phyloP scores from a whole-genome alignment of 768 basidiomycete genomes.

The Tylopilus sp. region DNA sequence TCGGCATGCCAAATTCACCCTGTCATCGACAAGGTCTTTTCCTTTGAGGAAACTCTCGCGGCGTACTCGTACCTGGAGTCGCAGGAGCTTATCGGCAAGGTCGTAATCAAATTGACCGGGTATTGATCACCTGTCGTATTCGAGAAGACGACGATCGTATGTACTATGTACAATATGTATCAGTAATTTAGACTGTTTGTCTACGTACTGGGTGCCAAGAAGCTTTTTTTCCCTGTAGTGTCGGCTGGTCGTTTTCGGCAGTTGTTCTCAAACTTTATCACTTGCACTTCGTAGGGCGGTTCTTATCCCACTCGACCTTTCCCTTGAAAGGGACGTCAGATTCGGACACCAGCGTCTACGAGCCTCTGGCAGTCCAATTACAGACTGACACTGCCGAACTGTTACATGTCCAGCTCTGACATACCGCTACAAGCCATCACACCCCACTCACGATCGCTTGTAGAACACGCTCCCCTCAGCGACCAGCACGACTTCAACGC shows the following conservation, averaged over 20 bases:
- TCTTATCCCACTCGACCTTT: neutral
- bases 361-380: neutral
- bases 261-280: too few relatives aligned
- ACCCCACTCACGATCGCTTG: slow-evolving; percentile 43
- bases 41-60: slow-evolving; percentile 48
- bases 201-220: too few relatives aligned
- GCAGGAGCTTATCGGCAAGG: slow-evolving; percentile 60
- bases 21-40: slow-evolving; percentile 55
- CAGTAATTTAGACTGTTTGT: too few relatives aligned
- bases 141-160: too few relatives aligned
- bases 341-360: neutral
- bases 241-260: neutral
- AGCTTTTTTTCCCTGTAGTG: too few relatives aligned
- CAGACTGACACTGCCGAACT: neutral
- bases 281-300: too few relatives aligned
- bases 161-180: too few relatives aligned
- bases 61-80: slow-evolving; percentile 53
- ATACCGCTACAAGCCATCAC: slow-evolving; percentile 65
- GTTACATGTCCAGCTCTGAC: slow-evolving; percentile 45
- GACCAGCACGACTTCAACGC: slow-evolving; percentile 26
- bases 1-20: slow-evolving; percentile 44
- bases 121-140: too few relatives aligned
- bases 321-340: neutral
- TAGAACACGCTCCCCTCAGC: slow-evolving; percentile 45
- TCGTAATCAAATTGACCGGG: slow-evolving; percentile 38